Evolutionary conservation across 495 filamentous ascomycete species (phyloP), one percentile per base, ranked within the genome.

Genomic region (Collariella sp.): DNA sequence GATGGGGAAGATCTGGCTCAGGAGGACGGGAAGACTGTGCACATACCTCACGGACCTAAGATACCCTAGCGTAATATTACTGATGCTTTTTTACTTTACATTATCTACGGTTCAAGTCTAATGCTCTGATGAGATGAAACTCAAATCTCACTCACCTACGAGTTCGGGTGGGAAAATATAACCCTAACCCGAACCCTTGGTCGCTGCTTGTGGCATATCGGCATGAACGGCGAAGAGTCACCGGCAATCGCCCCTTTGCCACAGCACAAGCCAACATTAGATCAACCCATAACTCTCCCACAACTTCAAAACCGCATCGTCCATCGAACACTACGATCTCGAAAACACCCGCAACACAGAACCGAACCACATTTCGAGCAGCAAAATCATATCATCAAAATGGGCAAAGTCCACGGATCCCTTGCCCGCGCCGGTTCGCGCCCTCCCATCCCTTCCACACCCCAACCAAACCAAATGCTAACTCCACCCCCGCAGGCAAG

Each of bases 331-430:
- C 38, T 42, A 1, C 36, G 18, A 42, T 18, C 15, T 34, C 19
- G n/a, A 38, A 23, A 4, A 10, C 12, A 20, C 10, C 15, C 12
- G 33, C 33, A 40, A 24, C 3, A 29, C 34, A 48, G 33, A 19
- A n/a, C 35, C 38, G 10, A 45, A 47, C 43, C 20, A 68, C 12
- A 52, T 18, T 9, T 24, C 34, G 52, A 46, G 11, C 18, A 11
- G 20, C 36, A 40, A 50, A 56, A 54, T 67, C 72, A 3, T 23
- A 72, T 68, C 72, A 70, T 76, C 79, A 84, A 72, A 69, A 91
- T 91, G 87, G 87, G 87, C 73, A 91, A 91, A 78, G 87, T 89
- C 65, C 87, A 91, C 80, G 87, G 87, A 60, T 89, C 85, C 38
- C 87, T 96, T 75, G 91, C 91, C 72, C 91, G 91, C 86, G 91